Percentiles rank a stretch among this genome's conserved stretches.
Evolutionary conservation across 176 grass and related monocot genomes (phyloP).

Genomic region (Rhipidocladum racemiflorum): DNA sequence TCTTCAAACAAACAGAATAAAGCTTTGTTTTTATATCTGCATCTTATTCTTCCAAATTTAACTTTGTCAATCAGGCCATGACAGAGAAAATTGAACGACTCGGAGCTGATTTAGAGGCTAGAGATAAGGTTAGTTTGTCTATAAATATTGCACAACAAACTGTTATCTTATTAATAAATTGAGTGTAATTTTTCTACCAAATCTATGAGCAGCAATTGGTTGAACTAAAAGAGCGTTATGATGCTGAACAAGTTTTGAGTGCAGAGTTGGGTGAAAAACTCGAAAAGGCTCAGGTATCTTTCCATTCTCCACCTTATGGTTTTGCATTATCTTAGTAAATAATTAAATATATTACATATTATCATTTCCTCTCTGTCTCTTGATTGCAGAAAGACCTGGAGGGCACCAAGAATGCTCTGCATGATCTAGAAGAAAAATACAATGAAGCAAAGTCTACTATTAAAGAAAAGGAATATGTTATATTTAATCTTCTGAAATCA

Average conservation of each 20-base stretch:
- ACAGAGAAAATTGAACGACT: conserved; percentile 89
- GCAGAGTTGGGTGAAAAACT: conserved; percentile 89
- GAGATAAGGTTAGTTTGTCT: conserved; percentile 75
- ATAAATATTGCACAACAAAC: conserved; percentile 31
- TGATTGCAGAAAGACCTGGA: conserved; percentile 80
- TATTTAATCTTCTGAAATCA: conserved; percentile 93
- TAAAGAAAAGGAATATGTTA: conserved; percentile 97
- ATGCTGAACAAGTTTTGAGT: conserved; percentile 82
- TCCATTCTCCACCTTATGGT: conserved; percentile 7
- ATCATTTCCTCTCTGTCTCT: conserved; percentile 11
- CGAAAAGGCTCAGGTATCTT: conserved; percentile 68
- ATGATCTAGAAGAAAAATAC: conserved; percentile 97
- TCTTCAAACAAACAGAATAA: background rate
- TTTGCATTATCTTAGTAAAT: conserved; percentile 18
- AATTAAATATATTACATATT: conserved; percentile 11
- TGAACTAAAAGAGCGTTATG: conserved; percentile 94
- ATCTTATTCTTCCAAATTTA: conserved; percentile 24
- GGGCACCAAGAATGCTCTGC: conserved; percentile 64
- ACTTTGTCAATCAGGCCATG: conserved; percentile 67
- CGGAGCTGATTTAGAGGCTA: conserved; percentile 85
- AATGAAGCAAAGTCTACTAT: conserved; percentile 84
- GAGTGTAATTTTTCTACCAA: conserved; percentile 6
- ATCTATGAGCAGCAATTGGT: conserved; percentile 67
- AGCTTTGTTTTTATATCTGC: background rate
- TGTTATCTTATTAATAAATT: conserved; percentile 17